Evolutionary conservation across 441 rosid genomes (phyloP).

Genomic region (Erodium trifolium): DNA sequence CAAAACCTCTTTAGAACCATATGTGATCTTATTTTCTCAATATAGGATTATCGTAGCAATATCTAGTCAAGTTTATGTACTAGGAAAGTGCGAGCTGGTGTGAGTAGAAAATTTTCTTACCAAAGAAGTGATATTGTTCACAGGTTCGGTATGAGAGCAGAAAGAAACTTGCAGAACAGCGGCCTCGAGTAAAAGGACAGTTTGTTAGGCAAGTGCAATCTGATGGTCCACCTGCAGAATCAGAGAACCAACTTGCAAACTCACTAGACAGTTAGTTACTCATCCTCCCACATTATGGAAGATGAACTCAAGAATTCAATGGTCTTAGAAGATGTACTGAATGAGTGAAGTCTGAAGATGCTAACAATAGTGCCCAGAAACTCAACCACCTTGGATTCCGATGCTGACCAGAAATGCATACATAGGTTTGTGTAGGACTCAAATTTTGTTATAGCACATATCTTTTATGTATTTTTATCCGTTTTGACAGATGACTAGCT

Average conservation of each 20-base stretch:
- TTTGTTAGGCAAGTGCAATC: slow-evolving; percentile 57
- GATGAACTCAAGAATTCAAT: neutral
- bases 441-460: neutral
- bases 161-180: slow-evolving; percentile 80
- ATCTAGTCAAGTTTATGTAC: too few species aligned
- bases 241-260: neutral
- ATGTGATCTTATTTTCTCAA: too few species aligned
- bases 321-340: neutral
- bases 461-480: neutral
- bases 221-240: slow-evolving; percentile 25
- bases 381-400: neutral
- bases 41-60: too few species aligned
- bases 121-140: slow-evolving; percentile 2
- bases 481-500: neutral
- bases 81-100: too few species aligned
- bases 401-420: neutral
- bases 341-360: neutral
- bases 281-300: too few species aligned
- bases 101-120: neutral
- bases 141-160: slow-evolving; percentile 88
- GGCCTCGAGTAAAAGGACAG: slow-evolving; percentile 84
- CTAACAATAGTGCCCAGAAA: neutral
- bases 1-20: neutral
- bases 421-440: neutral
- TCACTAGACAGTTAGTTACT: slow-evolving; percentile 15